Conservation (phyloP, 495 filamentous ascomycete species). For the Aspergillus homomorphus region DNA sequence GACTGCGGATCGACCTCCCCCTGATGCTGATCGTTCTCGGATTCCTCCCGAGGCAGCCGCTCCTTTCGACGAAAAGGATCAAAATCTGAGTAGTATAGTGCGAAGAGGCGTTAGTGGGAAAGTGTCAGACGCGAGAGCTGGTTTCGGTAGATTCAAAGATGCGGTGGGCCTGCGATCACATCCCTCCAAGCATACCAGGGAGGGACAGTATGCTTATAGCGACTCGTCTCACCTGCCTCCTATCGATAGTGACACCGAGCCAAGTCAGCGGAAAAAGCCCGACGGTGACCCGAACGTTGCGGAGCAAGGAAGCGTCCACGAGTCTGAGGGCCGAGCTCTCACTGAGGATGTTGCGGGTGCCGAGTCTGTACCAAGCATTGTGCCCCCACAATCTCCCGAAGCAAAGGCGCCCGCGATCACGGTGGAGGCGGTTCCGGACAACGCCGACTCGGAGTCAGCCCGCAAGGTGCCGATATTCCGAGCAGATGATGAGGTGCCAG, state of each 20-base stretch:
- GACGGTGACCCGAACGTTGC: constrained; percentile 15
- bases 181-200: constrained; percentile 42
- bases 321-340: constrained; percentile 16
- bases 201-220: constrained; percentile 31
- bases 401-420: constrained; percentile 35
- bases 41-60: constrained; percentile 27
- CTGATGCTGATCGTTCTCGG: constrained; percentile 30
- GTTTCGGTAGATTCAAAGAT: constrained; percentile 79
- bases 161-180: constrained; percentile 63
- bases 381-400: constrained; percentile 21
- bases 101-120: constrained; percentile 77
- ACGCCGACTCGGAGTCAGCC: constrained; percentile 19
- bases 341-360: constrained; percentile 15
- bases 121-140: constrained; percentile 79
- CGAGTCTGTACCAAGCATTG: constrained; percentile 14
- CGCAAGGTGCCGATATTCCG: constrained; percentile 15
- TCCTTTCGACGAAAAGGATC: constrained; percentile 59
- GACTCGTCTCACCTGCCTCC: constrained; percentile 30
- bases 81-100: constrained; percentile 60
- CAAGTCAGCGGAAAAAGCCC: constrained; percentile 13
- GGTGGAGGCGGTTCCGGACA: constrained; percentile 28
- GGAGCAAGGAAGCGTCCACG: constrained; percentile 23
- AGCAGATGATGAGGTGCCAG: constrained; percentile 29
- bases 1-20: constrained; percentile 27
- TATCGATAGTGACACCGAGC: constrained; percentile 37